phyloP scores from a whole-genome alignment of 2,329 filamentous ascomycete genomes.

The Curvularia eragrostidis region DNA sequence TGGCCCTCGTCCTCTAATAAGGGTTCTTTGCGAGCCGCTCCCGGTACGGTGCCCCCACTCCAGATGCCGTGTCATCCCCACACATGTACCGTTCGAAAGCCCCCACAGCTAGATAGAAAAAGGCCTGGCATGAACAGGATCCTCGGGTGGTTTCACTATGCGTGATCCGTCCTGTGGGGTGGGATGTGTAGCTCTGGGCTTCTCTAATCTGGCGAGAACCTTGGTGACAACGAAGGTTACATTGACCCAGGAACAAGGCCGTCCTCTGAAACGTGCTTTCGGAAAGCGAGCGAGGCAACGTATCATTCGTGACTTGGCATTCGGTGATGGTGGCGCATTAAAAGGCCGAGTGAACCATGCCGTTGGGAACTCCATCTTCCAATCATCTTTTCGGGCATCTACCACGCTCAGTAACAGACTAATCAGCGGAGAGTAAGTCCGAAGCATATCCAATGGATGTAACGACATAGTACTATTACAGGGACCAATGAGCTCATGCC shows the following conservation, averaged over 20 bases:
- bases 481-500: background rate
- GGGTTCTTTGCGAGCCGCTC: background rate
- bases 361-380: background rate
- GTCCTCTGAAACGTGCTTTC: slow-evolving; percentile 2
- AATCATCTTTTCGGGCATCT: background rate
- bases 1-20: background rate
- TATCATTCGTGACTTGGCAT: slow-evolving; percentile 2
- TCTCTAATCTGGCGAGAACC: background rate
- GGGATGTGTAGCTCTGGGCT: background rate
- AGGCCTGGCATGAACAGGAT: background rate
- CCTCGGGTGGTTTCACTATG: background rate
- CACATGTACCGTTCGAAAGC: background rate
- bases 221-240: slow-evolving; percentile 2
- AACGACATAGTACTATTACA: background rate
- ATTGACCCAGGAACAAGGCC: slow-evolving; percentile 2
- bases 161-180: background rate
- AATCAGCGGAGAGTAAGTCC: background rate
- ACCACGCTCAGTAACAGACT: background rate
- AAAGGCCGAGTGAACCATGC: slow-evolving; percentile 1
- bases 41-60: background rate
- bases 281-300: background rate
- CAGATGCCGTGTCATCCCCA: background rate
- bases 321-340: slow-evolving; percentile 1
- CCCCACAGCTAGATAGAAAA: background rate
- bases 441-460: background rate